Percentiles rank a stretch among this genome's conserved stretches.
Evolutionary conservation across 768 basidiomycete species (phyloP).

Genomic region (Mycena epipterygia): DNA sequence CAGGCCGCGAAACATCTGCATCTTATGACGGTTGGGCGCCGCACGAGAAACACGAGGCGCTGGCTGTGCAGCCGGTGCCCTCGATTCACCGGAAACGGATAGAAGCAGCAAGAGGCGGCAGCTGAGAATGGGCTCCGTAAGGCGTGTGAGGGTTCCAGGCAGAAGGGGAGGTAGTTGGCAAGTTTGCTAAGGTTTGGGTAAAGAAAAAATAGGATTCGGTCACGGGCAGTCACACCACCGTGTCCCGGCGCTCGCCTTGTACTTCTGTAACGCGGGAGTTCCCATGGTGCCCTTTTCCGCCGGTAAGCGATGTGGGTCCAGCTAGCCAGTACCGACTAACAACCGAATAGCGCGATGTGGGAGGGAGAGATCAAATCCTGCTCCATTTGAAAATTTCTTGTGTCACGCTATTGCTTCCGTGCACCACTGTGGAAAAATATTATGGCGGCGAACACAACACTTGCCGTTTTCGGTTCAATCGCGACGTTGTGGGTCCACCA

Average conservation of each 20-base stretch:
- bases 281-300: slow-evolving; percentile 25
- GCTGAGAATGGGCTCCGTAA: neutral
- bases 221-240: slow-evolving; percentile 22
- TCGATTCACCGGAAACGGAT: slow-evolving; percentile 26
- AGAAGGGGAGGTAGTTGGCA: slow-evolving; percentile 8
- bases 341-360: neutral
- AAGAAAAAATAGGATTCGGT: slow-evolving; percentile 31
- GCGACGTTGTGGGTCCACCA: neutral
- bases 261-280: slow-evolving; percentile 4
- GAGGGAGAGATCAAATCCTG: slow-evolving; percentile 3
- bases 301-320: slow-evolving; percentile 21
- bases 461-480: neutral
- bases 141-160: slow-evolving; percentile 11
- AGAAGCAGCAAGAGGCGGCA: slow-evolving; percentile 18
- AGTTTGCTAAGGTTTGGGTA: neutral
- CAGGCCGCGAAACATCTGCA: slow-evolving; percentile 26
- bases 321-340: neutral
- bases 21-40: slow-evolving; percentile 30
- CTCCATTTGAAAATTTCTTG: neutral
- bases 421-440: too few relatives aligned
- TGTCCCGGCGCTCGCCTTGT: slow-evolving; percentile 8
- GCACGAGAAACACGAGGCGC: slow-evolving; percentile 38
- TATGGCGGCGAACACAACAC: neutral
- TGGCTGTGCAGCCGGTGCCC: slow-evolving; percentile 30
- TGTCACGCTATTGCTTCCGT: neutral